Evolutionary conservation across 225 moss, liverwort and hornwort species (phyloP), one percentile per base, ranked within the genome.

Genomic region (Straminergon stramineum): DNA sequence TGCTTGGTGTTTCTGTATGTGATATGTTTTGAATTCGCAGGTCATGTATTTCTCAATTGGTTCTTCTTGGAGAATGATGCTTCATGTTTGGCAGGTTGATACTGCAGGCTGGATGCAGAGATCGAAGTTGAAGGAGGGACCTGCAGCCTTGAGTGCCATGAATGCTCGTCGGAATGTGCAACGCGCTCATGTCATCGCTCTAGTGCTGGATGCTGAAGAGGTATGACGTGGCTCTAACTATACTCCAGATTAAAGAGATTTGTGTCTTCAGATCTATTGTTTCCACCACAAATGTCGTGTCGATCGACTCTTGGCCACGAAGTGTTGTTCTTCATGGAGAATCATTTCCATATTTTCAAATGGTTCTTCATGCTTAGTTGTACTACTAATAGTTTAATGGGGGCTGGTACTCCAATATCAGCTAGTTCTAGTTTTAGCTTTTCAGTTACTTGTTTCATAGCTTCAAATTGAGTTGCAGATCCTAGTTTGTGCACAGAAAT

Each of bases 61-160:
- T 57, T 68, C 27, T 68, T 88, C 34, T 32, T 84, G 78, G 76
- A 89, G 88, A 86, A 37, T 87, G 88, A 84, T 65, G 65, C 43
- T 80, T 68, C 79, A 56, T 73, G 58, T 82, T 86, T 88, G 85
- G 87, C 92, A 99, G 99, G 96, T 99, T 41, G 97, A 99, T 89
- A 97, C 99, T 93, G 99, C 99, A 90, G 99, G 99, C 52, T 99
- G 99, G 99, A 95, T 99, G 96, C 96, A 99, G 93, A 93, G 97
- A 92, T 91, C 92, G 65, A 95, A 97, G 89, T 68, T 96, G 90
- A 93, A 94, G 89, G 97, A 97, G 79, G 97, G 97, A 48, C 96
- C 99, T 88, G 93, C 95, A 86, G 95, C 97, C 62, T 89, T 99
- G 76, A 99, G 99, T 92, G 99, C 96, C 52, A 96, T 99, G 99